A percentile compares a stretch with the other conserved stretches of the same genome.
Evolutionary conservation across 2,329 filamentous ascomycete genomes (phyloP).

Genomic region (Hymenotorrendiella dingleyae): DNA sequence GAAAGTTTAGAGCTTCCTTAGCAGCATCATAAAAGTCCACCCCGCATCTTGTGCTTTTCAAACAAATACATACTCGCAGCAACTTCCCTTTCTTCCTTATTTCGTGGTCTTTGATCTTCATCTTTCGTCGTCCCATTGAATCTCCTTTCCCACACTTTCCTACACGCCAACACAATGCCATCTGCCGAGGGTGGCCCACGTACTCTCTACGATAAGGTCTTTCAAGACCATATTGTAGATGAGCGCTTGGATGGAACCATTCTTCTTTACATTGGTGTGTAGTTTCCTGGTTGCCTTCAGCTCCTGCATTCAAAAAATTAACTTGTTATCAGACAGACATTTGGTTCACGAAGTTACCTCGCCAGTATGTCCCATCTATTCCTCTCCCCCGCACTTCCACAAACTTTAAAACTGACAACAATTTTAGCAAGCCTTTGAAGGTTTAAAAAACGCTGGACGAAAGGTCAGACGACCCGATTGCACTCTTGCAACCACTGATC

Average conservation of each 20-base stretch:
- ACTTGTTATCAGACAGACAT: conserved; percentile 65
- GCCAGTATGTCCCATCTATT: conserved; percentile 53
- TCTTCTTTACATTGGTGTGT: conserved; percentile 84
- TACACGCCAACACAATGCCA: conserved; percentile 58
- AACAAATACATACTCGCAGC: too few relatives aligned
- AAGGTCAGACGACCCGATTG: conserved; percentile 91
- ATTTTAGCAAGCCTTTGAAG: conserved; percentile 93
- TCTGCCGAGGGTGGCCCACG: conserved; percentile 63
- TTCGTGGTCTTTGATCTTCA: too few relatives aligned
- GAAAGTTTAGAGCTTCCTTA: too few relatives aligned
- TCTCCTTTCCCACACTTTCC: too few relatives aligned
- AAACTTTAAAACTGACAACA: conserved; percentile 21
- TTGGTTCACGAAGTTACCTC: conserved; percentile 98
- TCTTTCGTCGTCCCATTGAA: too few relatives aligned
- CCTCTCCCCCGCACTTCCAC: neutral
- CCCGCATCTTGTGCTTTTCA: too few relatives aligned
- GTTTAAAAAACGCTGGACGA: conserved; percentile 80
- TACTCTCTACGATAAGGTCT: conserved; percentile 97
- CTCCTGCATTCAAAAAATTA: conserved; percentile 6
- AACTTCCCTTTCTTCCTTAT: too few relatives aligned
- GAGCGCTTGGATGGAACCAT: conserved; percentile 91
- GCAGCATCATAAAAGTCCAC: too few relatives aligned
- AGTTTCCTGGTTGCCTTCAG: neutral
- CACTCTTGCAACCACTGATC: conserved; percentile 92
- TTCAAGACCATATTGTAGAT: conserved; percentile 89